phyloP scores from a whole-genome alignment of 257 asterid genomes.

The Verbascum thapsus region DNA sequence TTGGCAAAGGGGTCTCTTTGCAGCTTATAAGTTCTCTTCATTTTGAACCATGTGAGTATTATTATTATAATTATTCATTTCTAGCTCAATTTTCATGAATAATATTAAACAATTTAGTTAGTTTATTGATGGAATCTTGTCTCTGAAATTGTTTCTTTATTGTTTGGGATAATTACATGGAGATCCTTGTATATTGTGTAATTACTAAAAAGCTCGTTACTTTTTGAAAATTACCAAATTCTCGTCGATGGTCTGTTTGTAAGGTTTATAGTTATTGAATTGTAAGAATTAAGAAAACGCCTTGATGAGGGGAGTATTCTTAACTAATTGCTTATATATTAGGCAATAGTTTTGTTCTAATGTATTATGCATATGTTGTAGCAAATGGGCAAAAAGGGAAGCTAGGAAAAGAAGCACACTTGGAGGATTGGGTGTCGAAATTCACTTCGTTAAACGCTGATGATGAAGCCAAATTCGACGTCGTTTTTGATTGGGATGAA shows the following conservation, averaged over 20 bases:
- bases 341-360: background rate
- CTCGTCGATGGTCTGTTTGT: too few species aligned
- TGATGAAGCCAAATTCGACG: constrained; percentile 47
- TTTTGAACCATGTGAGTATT: constrained; percentile 49
- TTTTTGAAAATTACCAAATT: too few species aligned
- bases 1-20: constrained; percentile 59
- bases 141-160: too few species aligned
- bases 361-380: constrained; percentile 17
- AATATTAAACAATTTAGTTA: too few species aligned
- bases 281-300: too few species aligned
- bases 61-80: background rate
- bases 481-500: constrained; percentile 71
- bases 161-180: too few species aligned
- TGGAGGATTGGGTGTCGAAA: constrained; percentile 69
- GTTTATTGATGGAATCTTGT: too few species aligned
- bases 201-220: too few species aligned
- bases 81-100: background rate
- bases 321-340: background rate
- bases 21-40: constrained; percentile 66
- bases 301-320: too few species aligned
- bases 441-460: constrained; percentile 58
- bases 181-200: too few species aligned
- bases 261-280: background rate
- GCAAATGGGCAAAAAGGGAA: constrained; percentile 59
- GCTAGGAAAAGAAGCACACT: constrained; percentile 59